Conservation (phyloP, 2,329 filamentous ascomycete species). For the Cladophialophora immunda region DNA sequence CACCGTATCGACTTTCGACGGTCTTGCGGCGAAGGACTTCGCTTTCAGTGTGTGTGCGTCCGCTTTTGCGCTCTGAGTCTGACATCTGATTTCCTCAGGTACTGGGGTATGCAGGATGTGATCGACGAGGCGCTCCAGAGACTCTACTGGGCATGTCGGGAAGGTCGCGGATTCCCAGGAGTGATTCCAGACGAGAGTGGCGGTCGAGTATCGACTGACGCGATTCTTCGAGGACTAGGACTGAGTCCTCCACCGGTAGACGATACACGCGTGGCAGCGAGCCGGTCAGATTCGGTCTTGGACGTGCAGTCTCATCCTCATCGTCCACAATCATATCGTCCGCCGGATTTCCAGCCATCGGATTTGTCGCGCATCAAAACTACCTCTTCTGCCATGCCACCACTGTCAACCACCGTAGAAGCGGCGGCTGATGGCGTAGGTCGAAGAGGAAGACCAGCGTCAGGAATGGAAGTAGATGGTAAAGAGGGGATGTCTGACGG, state of each 20-base stretch:
- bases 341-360: conserved; percentile 28
- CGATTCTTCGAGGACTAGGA: conserved; percentile 34
- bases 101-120: conserved; percentile 34
- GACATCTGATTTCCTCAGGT: conserved; percentile 22
- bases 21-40: not conserved
- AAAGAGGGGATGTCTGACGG: conserved; percentile 12
- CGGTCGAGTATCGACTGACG: conserved; percentile 34
- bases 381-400: conserved; percentile 16
- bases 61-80: not conserved
- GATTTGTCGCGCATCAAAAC: conserved; percentile 8
- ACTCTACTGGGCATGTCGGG: conserved; percentile 36
- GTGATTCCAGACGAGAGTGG: conserved; percentile 32
- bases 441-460: not conserved
- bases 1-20: not conserved
- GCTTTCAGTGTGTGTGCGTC: not conserved
- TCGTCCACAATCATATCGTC: conserved; percentile 24
- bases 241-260: conserved; percentile 31
- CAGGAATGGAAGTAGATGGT: conserved; percentile 1
- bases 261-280: conserved; percentile 4
- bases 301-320: conserved; percentile 6
- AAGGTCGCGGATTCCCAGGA: conserved; percentile 34
- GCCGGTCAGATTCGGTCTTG: conserved; percentile 23
- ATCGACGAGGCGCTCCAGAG: conserved; percentile 36
- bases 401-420: conserved; percentile 11
- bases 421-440: conserved; percentile 6